Conservation (phyloP, 768 basidiomycete species). For the Thelephora ganbajun region DNA sequence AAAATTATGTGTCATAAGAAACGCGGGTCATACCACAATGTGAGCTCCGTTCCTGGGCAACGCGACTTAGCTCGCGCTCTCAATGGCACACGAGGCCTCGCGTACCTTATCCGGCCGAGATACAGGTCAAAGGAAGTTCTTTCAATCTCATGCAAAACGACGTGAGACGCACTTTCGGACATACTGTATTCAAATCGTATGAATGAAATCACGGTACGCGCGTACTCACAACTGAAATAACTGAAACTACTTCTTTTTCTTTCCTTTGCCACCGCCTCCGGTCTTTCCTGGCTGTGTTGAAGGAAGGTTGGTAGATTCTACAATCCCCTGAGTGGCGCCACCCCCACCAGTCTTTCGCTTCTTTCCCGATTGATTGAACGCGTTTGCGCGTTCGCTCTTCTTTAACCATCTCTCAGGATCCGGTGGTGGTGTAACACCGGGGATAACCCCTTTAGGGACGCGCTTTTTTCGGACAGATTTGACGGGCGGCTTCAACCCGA, state of each 20-base stretch:
- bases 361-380: constrained; percentile 31
- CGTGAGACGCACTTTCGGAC: too few relatives aligned
- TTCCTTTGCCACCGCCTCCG: constrained; percentile 37
- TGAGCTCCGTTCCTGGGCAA: too few relatives aligned
- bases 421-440: constrained; percentile 68
- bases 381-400: constrained; percentile 61
- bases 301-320: constrained; percentile 18
- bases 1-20: too few relatives aligned
- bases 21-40: too few relatives aligned
- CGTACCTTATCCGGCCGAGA: too few relatives aligned
- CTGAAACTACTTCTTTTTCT: constrained; percentile 47
- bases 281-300: constrained; percentile 1
- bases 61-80: too few relatives aligned
- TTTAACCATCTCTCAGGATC: constrained; percentile 85
- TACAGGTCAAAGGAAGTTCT: too few relatives aligned
- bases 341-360: constrained; percentile 40
- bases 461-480: constrained; percentile 49
- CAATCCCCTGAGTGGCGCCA: constrained; percentile 58
- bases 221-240: not conserved
- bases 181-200: not conserved
- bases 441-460: constrained; percentile 61
- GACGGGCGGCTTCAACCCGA: constrained; percentile 17
- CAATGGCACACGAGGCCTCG: too few relatives aligned
- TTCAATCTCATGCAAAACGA: too few relatives aligned
- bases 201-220: not conserved